Conservation (phyloP, 768 basidiomycete genomes). For the Ramaria sp. region DNA sequence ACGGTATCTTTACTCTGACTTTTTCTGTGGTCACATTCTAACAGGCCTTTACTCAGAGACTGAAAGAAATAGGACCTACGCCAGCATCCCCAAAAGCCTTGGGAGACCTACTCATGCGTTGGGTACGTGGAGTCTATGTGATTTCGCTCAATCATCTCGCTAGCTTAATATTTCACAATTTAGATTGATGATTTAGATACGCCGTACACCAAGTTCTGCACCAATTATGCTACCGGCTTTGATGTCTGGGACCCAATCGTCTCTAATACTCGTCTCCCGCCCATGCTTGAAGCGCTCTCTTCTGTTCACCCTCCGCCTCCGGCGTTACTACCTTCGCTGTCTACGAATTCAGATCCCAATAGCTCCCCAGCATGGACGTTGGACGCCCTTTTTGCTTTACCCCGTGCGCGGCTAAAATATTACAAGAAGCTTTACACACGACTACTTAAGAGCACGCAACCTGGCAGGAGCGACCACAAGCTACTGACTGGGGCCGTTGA, state of each 20-base stretch:
- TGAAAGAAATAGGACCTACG: conserved; percentile 88
- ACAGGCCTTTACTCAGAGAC: conserved; percentile 43
- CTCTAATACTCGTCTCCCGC: conserved; percentile 59
- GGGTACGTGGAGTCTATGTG: conserved; percentile 47
- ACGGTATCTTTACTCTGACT: conserved; percentile 34
- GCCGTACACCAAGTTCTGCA: conserved; percentile 77
- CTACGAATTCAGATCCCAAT: conserved; percentile 19
- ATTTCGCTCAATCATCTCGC: neutral
- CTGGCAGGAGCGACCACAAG: conserved; percentile 79
- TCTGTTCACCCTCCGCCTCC: conserved; percentile 47
- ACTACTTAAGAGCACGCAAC: conserved; percentile 75
- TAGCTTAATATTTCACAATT: conserved; percentile 11
- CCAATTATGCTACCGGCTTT: conserved; percentile 64
- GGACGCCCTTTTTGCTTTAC: conserved; percentile 80
- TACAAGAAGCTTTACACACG: conserved; percentile 85
- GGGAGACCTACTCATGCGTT: conserved; percentile 92
- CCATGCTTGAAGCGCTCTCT: conserved; percentile 63
- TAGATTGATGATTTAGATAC: conserved; percentile 88
- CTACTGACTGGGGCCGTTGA: conserved; percentile 73
- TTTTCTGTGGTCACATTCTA: conserved; percentile 6
- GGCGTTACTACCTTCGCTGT: conserved; percentile 24
- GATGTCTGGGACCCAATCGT: conserved; percentile 76
- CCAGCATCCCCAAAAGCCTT: conserved; percentile 89
- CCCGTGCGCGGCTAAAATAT: conserved; percentile 76
- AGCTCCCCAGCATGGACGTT: conserved; percentile 59